These are phyloP conservation scores for Hericium coralloides DNA, from an alignment of 768 basidiomycete species.

Conservation along the genomic window DNA sequence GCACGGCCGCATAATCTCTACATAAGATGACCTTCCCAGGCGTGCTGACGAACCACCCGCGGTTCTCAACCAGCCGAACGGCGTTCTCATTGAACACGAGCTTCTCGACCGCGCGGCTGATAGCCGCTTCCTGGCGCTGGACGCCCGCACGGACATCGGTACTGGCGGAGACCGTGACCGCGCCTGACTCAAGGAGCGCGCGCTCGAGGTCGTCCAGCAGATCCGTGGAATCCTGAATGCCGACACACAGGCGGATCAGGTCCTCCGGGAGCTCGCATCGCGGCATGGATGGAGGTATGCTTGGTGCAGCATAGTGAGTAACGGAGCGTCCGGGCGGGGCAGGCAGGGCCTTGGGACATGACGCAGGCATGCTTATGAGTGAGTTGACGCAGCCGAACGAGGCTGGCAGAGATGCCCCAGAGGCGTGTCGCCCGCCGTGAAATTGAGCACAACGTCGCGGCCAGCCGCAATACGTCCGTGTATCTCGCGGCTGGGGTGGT, in stretches of 20 bases:
- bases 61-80: slow-evolving; percentile 21
- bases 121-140: slow-evolving; percentile 23
- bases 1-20: slow-evolving; percentile 97
- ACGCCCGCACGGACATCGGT: slow-evolving; percentile 36
- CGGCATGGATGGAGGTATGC: slow-evolving; percentile 95
- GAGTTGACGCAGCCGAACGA: slow-evolving; percentile 99
- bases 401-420: slow-evolving; percentile 96
- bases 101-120: slow-evolving; percentile 60
- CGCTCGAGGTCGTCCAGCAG: slow-evolving; percentile 92
- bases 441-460: slow-evolving; percentile 88
- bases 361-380: slow-evolving; percentile 96
- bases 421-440: slow-evolving; percentile 90
- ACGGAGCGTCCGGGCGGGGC: slow-evolving; percentile 3
- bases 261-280: slow-evolving; percentile 95
- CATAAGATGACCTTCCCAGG: slow-evolving; percentile 98
- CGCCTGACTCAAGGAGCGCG: slow-evolving; percentile 86
- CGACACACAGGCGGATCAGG: slow-evolving; percentile 94
- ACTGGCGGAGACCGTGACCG: slow-evolving; percentile 52
- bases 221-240: slow-evolving; percentile 92
- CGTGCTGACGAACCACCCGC: slow-evolving; percentile 84
- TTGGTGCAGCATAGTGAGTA: slow-evolving; percentile 30
- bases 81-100: slow-evolving; percentile 33
- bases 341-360: slow-evolving; percentile 81
- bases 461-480: slow-evolving; percentile 88
- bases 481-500: slow-evolving; percentile 76